A percentile compares a stretch with the other conserved stretches of the same genome.
Evolutionary conservation across 768 basidiomycete species (phyloP).

Genomic region (Suillus decipiens): DNA sequence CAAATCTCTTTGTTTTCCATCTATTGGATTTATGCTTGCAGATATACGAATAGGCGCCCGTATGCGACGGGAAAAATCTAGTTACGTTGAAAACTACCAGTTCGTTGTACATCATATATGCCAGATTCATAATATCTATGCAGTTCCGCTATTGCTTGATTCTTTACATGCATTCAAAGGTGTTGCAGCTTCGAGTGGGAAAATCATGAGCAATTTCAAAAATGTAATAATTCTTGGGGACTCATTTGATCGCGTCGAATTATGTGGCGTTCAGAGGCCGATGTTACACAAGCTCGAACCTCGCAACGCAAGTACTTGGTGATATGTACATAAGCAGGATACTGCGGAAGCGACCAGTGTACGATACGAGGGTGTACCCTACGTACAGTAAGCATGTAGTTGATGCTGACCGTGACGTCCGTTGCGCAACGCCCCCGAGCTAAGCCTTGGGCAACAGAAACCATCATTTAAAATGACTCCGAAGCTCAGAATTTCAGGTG

Average conservation of each 20-base stretch:
- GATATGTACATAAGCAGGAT: neutral
- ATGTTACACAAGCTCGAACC: neutral
- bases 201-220: neutral
- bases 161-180: neutral
- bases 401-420: neutral
- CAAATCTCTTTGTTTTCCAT: constrained; percentile 9
- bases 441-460: neutral
- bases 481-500: neutral
- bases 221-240: neutral
- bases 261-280: neutral
- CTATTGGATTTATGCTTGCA: constrained; percentile 18
- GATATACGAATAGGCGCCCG: constrained; percentile 18
- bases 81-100: constrained; percentile 12
- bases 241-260: neutral
- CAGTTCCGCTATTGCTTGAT: neutral
- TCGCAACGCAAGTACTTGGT: neutral
- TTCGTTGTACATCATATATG: constrained; percentile 17
- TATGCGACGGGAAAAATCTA: constrained; percentile 22
- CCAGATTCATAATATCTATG: constrained; percentile 19
- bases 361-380: neutral
- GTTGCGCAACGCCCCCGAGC: neutral
- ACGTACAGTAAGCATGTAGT: neutral
- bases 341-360: neutral
- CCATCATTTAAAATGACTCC: neutral
- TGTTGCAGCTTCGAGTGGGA: neutral